Evolutionary conservation across 2,329 filamentous ascomycete species (phyloP), one percentile per base, ranked within the genome.

Genomic region (Penicillium olsonii): DNA sequence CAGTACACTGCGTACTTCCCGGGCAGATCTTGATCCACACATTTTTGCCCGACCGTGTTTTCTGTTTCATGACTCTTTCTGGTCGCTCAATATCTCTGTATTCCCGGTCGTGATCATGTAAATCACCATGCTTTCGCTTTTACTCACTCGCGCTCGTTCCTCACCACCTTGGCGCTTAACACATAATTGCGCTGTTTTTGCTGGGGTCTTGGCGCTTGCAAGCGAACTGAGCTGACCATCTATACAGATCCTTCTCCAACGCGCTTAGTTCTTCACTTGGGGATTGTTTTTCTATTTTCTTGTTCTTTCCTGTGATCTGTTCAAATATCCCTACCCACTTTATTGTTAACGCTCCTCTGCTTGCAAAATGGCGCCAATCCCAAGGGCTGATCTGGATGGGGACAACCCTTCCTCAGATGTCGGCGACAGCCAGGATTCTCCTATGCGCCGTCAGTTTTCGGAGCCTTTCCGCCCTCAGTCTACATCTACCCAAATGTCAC

Each of bases 371-470:
- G 62, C 63, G 51, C 64, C 62, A 18, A 57, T 68, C 52, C 61
- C 66, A 38, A 64, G 67, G 48, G 61, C 57, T 48, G 64, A 70
- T 57, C 50, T 68, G 46, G 68, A 71, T 38, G 59, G 64, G 51
- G 66, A 69, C 46, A 67, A 65, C 47, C 67, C 61, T 62, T 69
- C 66, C 50, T 69, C 69, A 24, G 66, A 68, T 50, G 57, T 68
- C 56, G 66, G 57, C 45, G 65, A 67, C 55, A 69, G 67, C 52
- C 66, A 65, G 56, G 67, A 67, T 51, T 71, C 68, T 40, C 62
- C 66, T 14, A 53, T 68, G 46, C 65, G 62, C 57, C 68, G 69
- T 58, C 68, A 70, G 58, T 70, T 70, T 52, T 72, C 70, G 53
- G 70, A 73, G 43, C 68, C 67, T 42, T 55, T 67, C 41, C 63